phyloP scores from a whole-genome alignment of 148 eudicot species.

The Polygonum maritimum region DNA sequence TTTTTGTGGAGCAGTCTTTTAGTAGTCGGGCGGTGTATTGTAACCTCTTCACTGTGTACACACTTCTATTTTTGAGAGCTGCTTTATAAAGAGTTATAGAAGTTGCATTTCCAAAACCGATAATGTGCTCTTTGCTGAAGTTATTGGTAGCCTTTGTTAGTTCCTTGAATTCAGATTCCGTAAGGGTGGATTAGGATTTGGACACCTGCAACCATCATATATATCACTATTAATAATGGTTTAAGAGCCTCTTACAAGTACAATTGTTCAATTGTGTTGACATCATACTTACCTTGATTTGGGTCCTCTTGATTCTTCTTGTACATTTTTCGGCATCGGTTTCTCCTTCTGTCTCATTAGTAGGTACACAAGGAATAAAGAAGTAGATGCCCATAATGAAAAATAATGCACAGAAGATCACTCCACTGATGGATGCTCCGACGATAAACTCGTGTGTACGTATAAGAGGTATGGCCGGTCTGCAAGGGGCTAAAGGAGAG shows the following conservation, averaged over 20 bases:
- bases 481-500: conserved; percentile 18
- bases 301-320: conserved; percentile 1
- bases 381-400: background rate
- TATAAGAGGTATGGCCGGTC: background rate
- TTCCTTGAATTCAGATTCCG: conserved; percentile 57
- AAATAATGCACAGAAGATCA: background rate
- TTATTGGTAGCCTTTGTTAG: conserved; percentile 53
- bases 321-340: background rate
- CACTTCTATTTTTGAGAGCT: conserved; percentile 62
- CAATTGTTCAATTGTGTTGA: too few relatives aligned
- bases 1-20: conserved; percentile 53
- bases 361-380: background rate
- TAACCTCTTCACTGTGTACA: conserved; percentile 64
- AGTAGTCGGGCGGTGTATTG: conserved; percentile 46
- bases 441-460: background rate
- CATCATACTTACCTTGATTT: background rate
- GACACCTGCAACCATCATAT: conserved; percentile 34
- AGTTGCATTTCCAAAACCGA: conserved; percentile 54
- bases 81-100: conserved; percentile 47
- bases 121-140: conserved; percentile 40
- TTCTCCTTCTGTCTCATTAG: background rate
- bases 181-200: conserved; percentile 67
- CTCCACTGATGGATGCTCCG: background rate
- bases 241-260: too few relatives aligned
- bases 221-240: too few relatives aligned